Evolutionary conservation across 1,284 basidiomycete genomes (phyloP).

Genomic region (Leucoagaricus sp.): DNA sequence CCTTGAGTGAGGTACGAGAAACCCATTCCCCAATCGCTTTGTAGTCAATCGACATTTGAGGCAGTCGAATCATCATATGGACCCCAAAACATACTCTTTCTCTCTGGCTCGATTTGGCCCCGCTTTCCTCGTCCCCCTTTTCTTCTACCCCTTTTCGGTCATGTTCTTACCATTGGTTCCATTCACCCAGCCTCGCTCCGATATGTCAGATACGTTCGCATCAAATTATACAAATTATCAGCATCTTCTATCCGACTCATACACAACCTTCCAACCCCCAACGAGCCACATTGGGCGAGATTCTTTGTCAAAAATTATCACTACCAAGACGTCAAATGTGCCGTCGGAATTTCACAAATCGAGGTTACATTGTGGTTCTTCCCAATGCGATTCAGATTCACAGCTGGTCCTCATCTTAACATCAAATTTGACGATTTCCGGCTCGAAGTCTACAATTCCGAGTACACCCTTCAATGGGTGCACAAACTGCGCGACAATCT

Average conservation of each 20-base stretch:
- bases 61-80: no score
- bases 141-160: slow-evolving; percentile 3
- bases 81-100: background rate
- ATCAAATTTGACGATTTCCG: slow-evolving; percentile 38
- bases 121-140: background rate
- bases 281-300: slow-evolving; percentile 34
- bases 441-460: slow-evolving; percentile 36
- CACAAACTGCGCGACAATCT: slow-evolving; percentile 37
- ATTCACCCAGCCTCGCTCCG: slow-evolving; percentile 11
- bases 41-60: no score
- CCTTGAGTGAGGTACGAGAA: no score
- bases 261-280: slow-evolving; percentile 33
- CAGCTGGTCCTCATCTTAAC: slow-evolving; percentile 37
- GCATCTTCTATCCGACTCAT: slow-evolving; percentile 22
- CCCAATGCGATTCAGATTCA: slow-evolving; percentile 38
- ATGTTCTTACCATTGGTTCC: slow-evolving; percentile 7
- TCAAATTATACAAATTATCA: background rate
- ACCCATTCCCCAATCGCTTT: no score
- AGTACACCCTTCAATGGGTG: slow-evolving; percentile 39
- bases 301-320: slow-evolving; percentile 30
- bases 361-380: slow-evolving; percentile 39
- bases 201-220: slow-evolving; percentile 3
- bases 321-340: slow-evolving; percentile 32
- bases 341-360: slow-evolving; percentile 30
- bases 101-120: background rate